Evolutionary conservation across 257 asterid genomes (phyloP), one percentile per base, ranked within the genome.

Genomic region (Nicotiana benthamiana): DNA sequence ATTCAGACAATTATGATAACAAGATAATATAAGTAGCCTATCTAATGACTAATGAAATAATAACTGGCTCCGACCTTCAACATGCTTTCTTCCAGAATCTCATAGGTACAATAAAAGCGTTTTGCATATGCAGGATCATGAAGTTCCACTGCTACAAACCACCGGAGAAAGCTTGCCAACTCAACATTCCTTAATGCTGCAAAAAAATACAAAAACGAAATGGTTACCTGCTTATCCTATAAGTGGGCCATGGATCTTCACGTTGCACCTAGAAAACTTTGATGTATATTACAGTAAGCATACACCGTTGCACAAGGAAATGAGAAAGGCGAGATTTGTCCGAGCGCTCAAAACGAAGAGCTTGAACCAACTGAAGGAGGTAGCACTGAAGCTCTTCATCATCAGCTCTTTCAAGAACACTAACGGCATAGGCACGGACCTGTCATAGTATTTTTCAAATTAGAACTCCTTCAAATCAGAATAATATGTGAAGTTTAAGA

Each of bases 351-450:
- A 95, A 95, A 64, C 99, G 97, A 86, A 95, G 98, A 78, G 99
- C 99, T 83, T 95, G 99, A 84, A 95, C 99, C 84, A 95, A 91
- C 89, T 95, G 99, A 86, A 95, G 98, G 43, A 95, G 93, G 89
- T 95, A 95, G 83, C 99, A 95, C 84, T 93, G 98, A 80, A 95
- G 99, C 89, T 95, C 99, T 89, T 93, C 99, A 87, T 95, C 97
- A 86, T 91, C 99, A 85, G 99, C 99, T 88, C 97, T 92, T 88
- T 91, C 94, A 81, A 95, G 97, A 80, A 95, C 99, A 83, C 93
- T 93, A 75, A 93, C 99, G 53, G 98, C 99, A 87, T 93, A 95
- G 79, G 99, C 97, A 53, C 98, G 97, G 81, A 93, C 98, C 98
- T 95, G 85, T 48, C 28, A 78, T 75, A 80, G 62, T 51, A 82